Base-by-base conservation (phyloP, 768 basidiomycete genomes). In the Agaricus sinodeliciosus region DNA sequence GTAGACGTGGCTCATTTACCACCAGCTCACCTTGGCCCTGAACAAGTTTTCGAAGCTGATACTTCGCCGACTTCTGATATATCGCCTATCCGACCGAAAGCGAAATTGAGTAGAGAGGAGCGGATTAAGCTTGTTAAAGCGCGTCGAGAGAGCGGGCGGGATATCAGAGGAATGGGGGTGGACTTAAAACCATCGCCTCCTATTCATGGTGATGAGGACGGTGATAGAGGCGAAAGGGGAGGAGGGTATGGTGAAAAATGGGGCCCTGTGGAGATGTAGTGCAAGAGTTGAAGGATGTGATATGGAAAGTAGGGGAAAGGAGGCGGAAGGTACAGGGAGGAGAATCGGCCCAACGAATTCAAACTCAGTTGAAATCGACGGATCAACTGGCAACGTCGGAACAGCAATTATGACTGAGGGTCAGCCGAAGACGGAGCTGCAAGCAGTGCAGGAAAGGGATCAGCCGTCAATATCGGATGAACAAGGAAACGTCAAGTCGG, bases 21-120 rank as follows among this genome's bases (percentile, higher is more conserved):
- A 1, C 75, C 79, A 6, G 78, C 84, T 0, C 75, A 79, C 4
- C 77, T 74, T 0, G 89, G 87, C 12, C 76, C 81, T 46, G 90
- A 92, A 61, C 87, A 90, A 62, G 87, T 93, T n/a, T 93, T 83
- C 58, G 90, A 91, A 62, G 81, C 79, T 1, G 86, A 88, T 4
- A 69, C 79, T 3, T 73, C 67, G 3, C 58, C 66, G 39, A 73
- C 64, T 8, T 25, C 45, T 42, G 63, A 48, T 13, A 59, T 61
- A 31, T 31, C 31, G 31, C 84, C 78, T 57, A 61, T 66, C 36
- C 72, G 87, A 40, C 82, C 84, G 61, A 75, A 80, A 57, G 80
- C 84, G 15, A 87, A 76, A 67, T 60, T 91, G 50, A 78, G 81
- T 45, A 71, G 90, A 51, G 87, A 87, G 59, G 89, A 93, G 62